phyloP scores from a whole-genome alignment of 352 stramenopile genomes.

The Blastocystis sp. region DNA sequence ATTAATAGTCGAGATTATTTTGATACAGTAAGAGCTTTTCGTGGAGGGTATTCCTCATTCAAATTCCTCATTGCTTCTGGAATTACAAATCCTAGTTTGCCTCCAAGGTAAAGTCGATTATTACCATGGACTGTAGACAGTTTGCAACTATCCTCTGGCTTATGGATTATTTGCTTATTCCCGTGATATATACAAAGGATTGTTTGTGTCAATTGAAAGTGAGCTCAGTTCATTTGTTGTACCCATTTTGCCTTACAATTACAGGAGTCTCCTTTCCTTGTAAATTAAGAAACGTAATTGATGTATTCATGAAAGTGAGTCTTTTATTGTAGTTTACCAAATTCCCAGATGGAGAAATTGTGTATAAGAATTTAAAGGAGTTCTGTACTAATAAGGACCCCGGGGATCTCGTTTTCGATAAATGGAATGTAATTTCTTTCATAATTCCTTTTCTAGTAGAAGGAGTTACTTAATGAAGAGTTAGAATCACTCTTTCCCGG shows the following conservation, averaged over 20 bases:
- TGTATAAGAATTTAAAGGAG: neutral
- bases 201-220: too few species aligned
- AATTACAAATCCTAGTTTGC: too few species aligned
- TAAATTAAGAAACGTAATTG: neutral
- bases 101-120: too few species aligned
- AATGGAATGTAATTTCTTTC: neutral
- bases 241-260: too few species aligned
- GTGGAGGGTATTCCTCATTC: neutral
- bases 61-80: neutral
- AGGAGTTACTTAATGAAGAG: neutral
- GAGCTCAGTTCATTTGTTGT: too few species aligned
- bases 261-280: too few species aligned
- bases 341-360: neutral
- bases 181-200: neutral
- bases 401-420: neutral
- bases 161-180: neutral
- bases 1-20: neutral
- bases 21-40: neutral
- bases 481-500: neutral
- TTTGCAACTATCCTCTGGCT: neutral
- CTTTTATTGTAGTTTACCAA: neutral
- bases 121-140: neutral
- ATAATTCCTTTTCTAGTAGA: neutral
- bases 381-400: neutral
- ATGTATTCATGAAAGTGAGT: neutral